These are phyloP conservation scores for Tulasnella sp. DNA, from an alignment of 768 basidiomycete species.

Conservation along the genomic window DNA sequence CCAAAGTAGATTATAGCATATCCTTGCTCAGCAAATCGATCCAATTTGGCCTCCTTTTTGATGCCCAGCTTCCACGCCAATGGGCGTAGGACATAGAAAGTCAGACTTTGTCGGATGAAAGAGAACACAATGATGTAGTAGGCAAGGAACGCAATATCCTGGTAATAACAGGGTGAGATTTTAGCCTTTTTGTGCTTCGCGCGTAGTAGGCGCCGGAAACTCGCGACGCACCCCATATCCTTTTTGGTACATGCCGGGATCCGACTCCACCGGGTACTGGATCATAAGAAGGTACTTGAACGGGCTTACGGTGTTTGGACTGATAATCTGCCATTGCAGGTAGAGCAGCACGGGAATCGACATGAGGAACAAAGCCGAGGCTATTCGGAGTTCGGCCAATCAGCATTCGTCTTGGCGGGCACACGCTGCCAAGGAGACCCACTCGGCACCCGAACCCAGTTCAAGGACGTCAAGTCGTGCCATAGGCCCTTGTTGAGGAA, in stretches of 20 bases:
- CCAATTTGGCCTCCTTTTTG: constrained; percentile 59
- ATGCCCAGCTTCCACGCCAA: constrained; percentile 71
- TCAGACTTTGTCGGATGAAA: constrained; percentile 73
- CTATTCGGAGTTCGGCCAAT: constrained; percentile 39
- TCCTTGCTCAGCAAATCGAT: constrained; percentile 86
- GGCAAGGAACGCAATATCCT: constrained; percentile 73
- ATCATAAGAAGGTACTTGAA: constrained; percentile 69
- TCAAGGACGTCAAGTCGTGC: constrained; percentile 50
- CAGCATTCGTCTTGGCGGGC: background rate
- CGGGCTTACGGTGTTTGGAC: constrained; percentile 59
- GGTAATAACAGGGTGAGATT: constrained; percentile 26
- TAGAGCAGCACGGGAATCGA: constrained; percentile 58
- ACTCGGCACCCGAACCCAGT: constrained; percentile 79
- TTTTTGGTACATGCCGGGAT: constrained; percentile 65
- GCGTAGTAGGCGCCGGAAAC: background rate
- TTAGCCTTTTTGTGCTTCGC: background rate
- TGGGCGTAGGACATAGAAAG: constrained; percentile 60
- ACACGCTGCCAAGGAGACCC: constrained; percentile 33
- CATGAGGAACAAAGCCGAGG: constrained; percentile 63
- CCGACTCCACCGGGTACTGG: constrained; percentile 55
- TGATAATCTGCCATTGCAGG: constrained; percentile 59
- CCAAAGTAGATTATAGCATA: constrained; percentile 83
- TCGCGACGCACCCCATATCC: constrained; percentile 43
- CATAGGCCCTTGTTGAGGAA: constrained; percentile 38
- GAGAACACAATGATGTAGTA: constrained; percentile 89